Conservation (phyloP, 768 basidiomycete genomes). For the Hebeloma cylindrosporum region DNA sequence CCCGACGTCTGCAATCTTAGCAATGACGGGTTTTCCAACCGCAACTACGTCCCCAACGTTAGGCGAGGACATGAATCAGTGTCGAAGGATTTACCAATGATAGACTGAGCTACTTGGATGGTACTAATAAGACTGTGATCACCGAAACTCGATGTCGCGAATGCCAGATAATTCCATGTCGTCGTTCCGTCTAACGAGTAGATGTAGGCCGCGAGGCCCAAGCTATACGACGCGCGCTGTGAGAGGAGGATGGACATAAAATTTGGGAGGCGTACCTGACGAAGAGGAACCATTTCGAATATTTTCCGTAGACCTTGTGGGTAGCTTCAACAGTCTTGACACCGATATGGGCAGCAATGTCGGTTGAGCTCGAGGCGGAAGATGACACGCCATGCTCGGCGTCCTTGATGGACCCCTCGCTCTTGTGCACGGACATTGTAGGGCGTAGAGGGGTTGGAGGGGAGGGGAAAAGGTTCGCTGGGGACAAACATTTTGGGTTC, state of each 20-base stretch:
- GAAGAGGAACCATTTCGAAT: constrained; percentile 60
- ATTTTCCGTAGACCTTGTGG: constrained; percentile 50
- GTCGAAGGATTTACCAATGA: constrained; percentile 45
- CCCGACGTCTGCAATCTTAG: constrained; percentile 70
- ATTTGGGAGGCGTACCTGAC: constrained; percentile 41
- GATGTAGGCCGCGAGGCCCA: constrained; percentile 72
- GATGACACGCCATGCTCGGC: constrained; percentile 11
- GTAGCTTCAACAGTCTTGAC: constrained; percentile 52
- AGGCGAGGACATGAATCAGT: neutral
- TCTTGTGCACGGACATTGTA: constrained; percentile 22
- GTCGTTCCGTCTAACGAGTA: constrained; percentile 75
- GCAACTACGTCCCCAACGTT: constrained; percentile 25
- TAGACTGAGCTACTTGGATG: constrained; percentile 53
- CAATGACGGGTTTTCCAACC: constrained; percentile 66
- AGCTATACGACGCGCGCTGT: constrained; percentile 28
- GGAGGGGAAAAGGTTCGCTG: neutral
- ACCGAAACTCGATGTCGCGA: constrained; percentile 53
- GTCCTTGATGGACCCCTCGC: constrained; percentile 15
- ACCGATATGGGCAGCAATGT: constrained; percentile 35
- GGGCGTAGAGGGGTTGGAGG: constrained; percentile 1
- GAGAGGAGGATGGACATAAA: neutral
- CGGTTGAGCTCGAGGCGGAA: constrained; percentile 10
- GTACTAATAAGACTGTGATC: constrained; percentile 56
- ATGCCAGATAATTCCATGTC: constrained; percentile 62
- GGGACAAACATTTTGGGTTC: neutral